Conservation (phyloP, 148 eudicot genomes). For the Camellia japonica region DNA sequence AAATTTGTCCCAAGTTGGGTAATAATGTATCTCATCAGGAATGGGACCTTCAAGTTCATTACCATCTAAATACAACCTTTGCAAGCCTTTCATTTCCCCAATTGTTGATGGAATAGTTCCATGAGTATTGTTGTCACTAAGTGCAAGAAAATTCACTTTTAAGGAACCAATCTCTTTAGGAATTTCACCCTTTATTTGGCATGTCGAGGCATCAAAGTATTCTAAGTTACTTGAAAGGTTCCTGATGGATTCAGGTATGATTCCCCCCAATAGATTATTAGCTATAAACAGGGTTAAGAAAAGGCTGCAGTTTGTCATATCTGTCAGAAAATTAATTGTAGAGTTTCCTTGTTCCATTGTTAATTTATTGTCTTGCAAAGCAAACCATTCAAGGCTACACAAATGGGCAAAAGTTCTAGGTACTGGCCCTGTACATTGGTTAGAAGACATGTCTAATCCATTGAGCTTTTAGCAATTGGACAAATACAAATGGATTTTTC, state of each 20-base stretch:
- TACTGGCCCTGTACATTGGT: background rate
- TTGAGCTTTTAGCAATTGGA: slow-evolving; percentile 12
- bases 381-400: background rate
- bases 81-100: no score
- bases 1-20: slow-evolving; percentile 1
- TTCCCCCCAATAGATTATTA: slow-evolving; percentile 7
- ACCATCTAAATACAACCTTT: background rate
- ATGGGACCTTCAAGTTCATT: slow-evolving; percentile 3
- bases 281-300: background rate
- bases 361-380: background rate
- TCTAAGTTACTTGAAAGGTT: slow-evolving; percentile 5
- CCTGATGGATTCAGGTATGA: slow-evolving; percentile 7
- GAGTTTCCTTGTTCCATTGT: background rate
- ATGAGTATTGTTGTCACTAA: no score
- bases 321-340: slow-evolving; percentile 5
- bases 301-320: background rate
- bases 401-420: slow-evolving; percentile 12
- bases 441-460: background rate
- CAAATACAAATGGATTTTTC: slow-evolving; percentile 13
- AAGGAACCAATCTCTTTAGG: slow-evolving; percentile 9
- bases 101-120: no score
- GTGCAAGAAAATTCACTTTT: no score
- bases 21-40: slow-evolving; percentile 1
- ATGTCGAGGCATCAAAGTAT: background rate
- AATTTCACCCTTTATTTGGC: slow-evolving; percentile 7